Evolutionary conservation across 768 basidiomycete genomes (phyloP).

Genomic region (Boletellus emodensis): DNA sequence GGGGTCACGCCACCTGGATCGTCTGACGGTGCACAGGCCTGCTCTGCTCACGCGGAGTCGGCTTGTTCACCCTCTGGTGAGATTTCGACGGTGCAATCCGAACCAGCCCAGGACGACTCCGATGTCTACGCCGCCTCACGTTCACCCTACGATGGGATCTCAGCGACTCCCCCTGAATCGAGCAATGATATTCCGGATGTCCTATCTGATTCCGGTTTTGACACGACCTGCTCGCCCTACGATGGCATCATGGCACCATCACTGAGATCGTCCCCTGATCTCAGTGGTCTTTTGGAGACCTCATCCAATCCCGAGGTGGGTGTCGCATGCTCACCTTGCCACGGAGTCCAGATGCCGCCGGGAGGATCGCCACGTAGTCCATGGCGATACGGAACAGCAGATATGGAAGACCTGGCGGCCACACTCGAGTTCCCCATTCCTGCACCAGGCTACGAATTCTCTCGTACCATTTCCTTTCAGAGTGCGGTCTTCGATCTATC

Average conservation of each 20-base stretch:
- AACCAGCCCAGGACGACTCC: no score
- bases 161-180: neutral
- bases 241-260: neutral
- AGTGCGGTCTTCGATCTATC: neutral
- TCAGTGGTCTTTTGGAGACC: neutral
- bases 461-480: neutral
- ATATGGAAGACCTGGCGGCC: constrained; percentile 2
- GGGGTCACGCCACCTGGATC: no score
- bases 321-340: neutral
- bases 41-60: no score
- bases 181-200: neutral
- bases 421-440: neutral
- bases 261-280: neutral
- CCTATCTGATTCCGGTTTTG: neutral
- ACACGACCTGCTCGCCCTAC: neutral
- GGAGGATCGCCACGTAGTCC: neutral
- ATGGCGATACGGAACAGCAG: constrained; percentile 14
- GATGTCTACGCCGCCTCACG: neutral
- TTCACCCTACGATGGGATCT: neutral
- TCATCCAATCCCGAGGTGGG: neutral
- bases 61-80: no score
- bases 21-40: no score
- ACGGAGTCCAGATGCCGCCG: neutral
- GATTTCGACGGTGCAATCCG: no score
- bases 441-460: neutral